These are phyloP conservation scores for Ascochyta koolunga DNA, from an alignment of 2,329 filamentous ascomycete species.

Conservation along the genomic window DNA sequence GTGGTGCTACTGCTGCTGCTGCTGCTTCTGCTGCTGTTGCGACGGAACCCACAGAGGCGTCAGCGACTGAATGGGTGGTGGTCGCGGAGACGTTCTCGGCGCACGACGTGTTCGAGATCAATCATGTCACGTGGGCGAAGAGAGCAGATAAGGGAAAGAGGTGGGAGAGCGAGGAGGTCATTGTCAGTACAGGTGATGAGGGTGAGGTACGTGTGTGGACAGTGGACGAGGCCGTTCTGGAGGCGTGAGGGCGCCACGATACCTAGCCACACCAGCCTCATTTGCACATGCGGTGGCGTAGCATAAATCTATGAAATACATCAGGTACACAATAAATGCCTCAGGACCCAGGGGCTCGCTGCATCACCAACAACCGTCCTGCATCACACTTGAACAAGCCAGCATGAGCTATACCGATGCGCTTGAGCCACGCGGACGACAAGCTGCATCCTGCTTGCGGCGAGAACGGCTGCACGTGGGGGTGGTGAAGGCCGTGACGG, in stretches of 20 bases:
- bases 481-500: neutral
- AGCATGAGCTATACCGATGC: no score
- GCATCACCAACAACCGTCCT: neutral
- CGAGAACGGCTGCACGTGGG: slow-evolving; percentile 25
- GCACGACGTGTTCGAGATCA: slow-evolving; percentile 93
- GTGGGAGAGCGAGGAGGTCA: slow-evolving; percentile 75
- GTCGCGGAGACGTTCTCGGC: slow-evolving; percentile 72
- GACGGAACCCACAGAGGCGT: slow-evolving; percentile 20
- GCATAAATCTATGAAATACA: slow-evolving; percentile 10
- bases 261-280: neutral
- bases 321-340: neutral
- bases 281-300: slow-evolving; percentile 1
- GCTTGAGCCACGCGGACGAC: slow-evolving; percentile 22
- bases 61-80: slow-evolving; percentile 69
- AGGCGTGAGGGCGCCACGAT: neutral
- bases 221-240: slow-evolving; percentile 28
- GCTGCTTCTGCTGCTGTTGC: slow-evolving; percentile 20
- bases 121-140: slow-evolving; percentile 87
- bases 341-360: slow-evolving; percentile 7
- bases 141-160: slow-evolving; percentile 71
- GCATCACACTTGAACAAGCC: slow-evolving; percentile 2
- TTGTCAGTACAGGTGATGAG: slow-evolving; percentile 92
- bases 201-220: slow-evolving; percentile 86
- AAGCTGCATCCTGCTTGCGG: neutral
- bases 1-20: no score